These are phyloP conservation scores for Apostasia shenzhenica DNA, from an alignment of 106 monocot species.

Conservation along the genomic window DNA sequence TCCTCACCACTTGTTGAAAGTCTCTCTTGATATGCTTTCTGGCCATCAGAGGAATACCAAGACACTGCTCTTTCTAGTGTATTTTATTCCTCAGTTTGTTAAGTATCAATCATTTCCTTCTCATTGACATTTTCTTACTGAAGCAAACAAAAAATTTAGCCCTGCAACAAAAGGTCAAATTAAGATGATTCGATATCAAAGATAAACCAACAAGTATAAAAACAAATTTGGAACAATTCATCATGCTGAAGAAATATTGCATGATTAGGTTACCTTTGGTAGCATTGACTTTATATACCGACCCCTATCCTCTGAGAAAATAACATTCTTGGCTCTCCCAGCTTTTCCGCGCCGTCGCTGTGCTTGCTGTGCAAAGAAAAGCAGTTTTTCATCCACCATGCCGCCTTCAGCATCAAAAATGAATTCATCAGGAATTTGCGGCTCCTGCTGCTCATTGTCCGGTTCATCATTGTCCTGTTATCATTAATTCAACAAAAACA, in stretches of 20 bases:
- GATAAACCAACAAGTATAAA: background rate
- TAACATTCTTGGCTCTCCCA: conserved; percentile 97
- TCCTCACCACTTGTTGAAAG: too few species aligned
- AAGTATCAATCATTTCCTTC: too few species aligned
- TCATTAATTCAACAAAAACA: background rate
- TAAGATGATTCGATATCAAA: background rate
- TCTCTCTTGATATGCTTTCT: too few species aligned
- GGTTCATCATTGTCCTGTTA: conserved; percentile 64
- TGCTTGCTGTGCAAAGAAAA: conserved; percentile 98
- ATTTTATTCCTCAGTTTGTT: too few species aligned
- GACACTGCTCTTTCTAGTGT: too few species aligned
- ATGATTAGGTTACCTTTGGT: conserved; percentile 60
- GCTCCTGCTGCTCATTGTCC: conserved; percentile 85
- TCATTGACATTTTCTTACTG: too few species aligned
- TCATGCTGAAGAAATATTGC: background rate
- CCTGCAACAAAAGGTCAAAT: too few species aligned
- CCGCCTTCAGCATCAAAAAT: conserved; percentile 99
- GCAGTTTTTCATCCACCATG: conserved; percentile 88
- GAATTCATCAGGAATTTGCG: conserved; percentile 90
- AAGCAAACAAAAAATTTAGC: too few species aligned
- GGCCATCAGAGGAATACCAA: too few species aligned
- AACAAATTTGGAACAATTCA: conserved; percentile 1
- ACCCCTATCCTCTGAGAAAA: conserved; percentile 95
- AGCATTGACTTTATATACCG: conserved; percentile 98
- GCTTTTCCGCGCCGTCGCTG: conserved; percentile 81